Evolutionary conservation across 73 alveolate genomes (phyloP).

Genomic region (Paramecium sonneborni): DNA sequence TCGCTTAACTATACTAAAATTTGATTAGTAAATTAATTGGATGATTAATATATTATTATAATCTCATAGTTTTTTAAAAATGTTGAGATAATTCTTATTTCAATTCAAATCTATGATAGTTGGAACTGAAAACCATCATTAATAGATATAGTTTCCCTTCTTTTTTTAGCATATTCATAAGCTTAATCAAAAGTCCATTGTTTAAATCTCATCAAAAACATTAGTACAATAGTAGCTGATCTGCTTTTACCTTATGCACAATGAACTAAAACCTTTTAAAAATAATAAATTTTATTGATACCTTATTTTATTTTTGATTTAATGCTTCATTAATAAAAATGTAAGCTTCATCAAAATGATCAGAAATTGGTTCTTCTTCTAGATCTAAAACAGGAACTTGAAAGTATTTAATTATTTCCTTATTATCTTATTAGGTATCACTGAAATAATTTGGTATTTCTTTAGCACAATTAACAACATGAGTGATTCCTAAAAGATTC

Average conservation of each 20-base stretch:
- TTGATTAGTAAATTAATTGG: slow-evolving; percentile 1
- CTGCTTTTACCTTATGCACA: slow-evolving; percentile 89
- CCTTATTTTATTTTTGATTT: neutral
- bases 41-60: neutral
- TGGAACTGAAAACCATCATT: slow-evolving; percentile 77
- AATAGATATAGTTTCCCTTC: slow-evolving; percentile 79
- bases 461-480: slow-evolving; percentile 75
- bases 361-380: slow-evolving; percentile 45
- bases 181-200: slow-evolving; percentile 72
- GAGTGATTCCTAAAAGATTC: slow-evolving; percentile 77
- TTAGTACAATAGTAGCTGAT: slow-evolving; percentile 81
- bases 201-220: slow-evolving; percentile 82
- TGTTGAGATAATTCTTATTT: neutral
- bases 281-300: neutral
- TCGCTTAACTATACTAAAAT: neutral
- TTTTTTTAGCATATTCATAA: slow-evolving; percentile 68
- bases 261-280: slow-evolving; percentile 77
- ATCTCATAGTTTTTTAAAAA: neutral
- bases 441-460: slow-evolving; percentile 75
- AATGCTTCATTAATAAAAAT: slow-evolving; percentile 53
- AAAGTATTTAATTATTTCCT: slow-evolving; percentile 50
- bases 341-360: slow-evolving; percentile 64
- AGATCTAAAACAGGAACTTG: slow-evolving; percentile 51
- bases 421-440: slow-evolving; percentile 39
- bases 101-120: neutral